phyloP scores from a whole-genome alignment of 257 asterid genomes.

The Buddleja alternifolia region DNA sequence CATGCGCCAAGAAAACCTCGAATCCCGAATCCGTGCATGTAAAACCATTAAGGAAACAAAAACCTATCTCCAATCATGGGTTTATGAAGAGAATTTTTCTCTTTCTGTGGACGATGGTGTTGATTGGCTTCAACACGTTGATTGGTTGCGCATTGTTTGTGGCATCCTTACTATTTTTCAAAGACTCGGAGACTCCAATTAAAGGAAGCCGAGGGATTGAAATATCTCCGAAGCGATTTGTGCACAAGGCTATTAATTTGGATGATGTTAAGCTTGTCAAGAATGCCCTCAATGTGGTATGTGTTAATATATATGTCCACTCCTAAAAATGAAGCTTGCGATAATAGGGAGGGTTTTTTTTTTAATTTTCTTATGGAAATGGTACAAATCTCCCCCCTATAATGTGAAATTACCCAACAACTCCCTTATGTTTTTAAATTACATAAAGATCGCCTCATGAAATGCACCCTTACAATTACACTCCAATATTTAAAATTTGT shows the following conservation, averaged over 20 bases:
- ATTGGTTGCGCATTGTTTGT: constrained; percentile 23
- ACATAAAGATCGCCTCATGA: too few species aligned
- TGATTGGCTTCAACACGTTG: constrained; percentile 30
- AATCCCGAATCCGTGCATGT: constrained; percentile 36
- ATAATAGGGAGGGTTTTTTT: too few species aligned
- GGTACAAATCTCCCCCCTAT: too few species aligned
- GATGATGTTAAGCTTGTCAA: constrained; percentile 48
- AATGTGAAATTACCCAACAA: too few species aligned
- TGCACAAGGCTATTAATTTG: constrained; percentile 31
- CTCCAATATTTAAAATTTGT: too few species aligned
- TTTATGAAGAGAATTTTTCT: neutral
- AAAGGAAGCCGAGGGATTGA: constrained; percentile 26
- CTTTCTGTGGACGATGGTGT: constrained; percentile 16
- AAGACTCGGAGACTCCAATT: constrained; percentile 37
- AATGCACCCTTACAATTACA: too few species aligned
- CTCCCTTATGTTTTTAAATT: too few species aligned
- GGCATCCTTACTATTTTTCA: constrained; percentile 32
- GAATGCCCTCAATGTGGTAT: constrained; percentile 42
- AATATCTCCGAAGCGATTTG: constrained; percentile 27
- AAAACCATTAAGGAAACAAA: neutral
- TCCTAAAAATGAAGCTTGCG: too few species aligned
- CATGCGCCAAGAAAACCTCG: constrained; percentile 32
- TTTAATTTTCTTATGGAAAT: too few species aligned
- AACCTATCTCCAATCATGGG: neutral
- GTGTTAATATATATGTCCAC: too few species aligned